Conservation (phyloP, 1,284 basidiomycete genomes). For the Sanghuangporus weigelae region DNA sequence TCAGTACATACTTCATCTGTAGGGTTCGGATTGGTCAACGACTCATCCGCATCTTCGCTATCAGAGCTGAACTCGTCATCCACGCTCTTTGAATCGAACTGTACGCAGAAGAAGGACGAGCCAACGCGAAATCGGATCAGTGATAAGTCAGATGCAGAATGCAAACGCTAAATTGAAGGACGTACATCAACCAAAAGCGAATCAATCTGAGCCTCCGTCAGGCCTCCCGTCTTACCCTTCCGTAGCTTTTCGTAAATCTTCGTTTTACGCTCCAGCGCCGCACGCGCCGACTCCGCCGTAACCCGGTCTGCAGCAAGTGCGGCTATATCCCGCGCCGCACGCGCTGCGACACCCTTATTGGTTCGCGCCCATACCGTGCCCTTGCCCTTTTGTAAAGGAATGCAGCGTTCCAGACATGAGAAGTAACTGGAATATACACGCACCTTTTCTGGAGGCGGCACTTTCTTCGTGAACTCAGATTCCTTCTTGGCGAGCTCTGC, state of each 20-base stretch:
- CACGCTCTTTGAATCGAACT: conserved; percentile 70
- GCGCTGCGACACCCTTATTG: conserved; percentile 63
- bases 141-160: neutral
- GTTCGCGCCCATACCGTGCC: conserved; percentile 63
- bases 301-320: conserved; percentile 58
- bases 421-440: conserved; percentile 12
- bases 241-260: conserved; percentile 76
- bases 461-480: conserved; percentile 57
- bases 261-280: conserved; percentile 74
- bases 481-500: conserved; percentile 66
- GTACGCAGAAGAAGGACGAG: too few relatives aligned
- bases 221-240: conserved; percentile 76
- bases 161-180: conserved; percentile 5
- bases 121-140: neutral
- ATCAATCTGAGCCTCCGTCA: conserved; percentile 74
- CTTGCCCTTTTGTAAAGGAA: conserved; percentile 41
- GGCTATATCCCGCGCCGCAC: conserved; percentile 61
- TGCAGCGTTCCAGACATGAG: neutral
- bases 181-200: conserved; percentile 81
- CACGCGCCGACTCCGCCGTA: conserved; percentile 64
- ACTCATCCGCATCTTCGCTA: conserved; percentile 73
- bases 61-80: conserved; percentile 51
- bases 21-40: conserved; percentile 48
- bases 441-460: conserved; percentile 63
- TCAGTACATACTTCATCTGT: conserved; percentile 35